Evolutionary conservation across 352 stramenopile genomes (phyloP).

Genomic region (Phytophthora aleatoria): DNA sequence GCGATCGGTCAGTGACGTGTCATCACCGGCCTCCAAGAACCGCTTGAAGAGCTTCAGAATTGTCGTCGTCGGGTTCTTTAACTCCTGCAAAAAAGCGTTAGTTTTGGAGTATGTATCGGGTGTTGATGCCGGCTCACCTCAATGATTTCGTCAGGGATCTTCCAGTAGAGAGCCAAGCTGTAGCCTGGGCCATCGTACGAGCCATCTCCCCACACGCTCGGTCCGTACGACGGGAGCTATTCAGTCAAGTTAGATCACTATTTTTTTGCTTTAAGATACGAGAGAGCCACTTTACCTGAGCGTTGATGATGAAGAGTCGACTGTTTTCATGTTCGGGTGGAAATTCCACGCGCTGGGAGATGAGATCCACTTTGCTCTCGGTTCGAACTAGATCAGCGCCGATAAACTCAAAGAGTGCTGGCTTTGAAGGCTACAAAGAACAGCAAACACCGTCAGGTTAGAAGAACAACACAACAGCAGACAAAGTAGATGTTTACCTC

Average conservation of each 20-base stretch:
- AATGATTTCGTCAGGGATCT: conserved; percentile 64
- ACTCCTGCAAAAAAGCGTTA: conserved; percentile 35
- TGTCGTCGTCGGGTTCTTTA: conserved; percentile 62
- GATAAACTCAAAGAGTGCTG: conserved; percentile 81
- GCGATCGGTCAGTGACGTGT: conserved; percentile 74
- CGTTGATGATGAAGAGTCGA: conserved; percentile 84
- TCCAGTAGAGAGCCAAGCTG: conserved; percentile 83
- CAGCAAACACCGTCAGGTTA: not conserved
- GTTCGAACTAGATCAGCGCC: conserved; percentile 76
- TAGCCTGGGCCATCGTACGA: conserved; percentile 72
- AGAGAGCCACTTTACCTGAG: conserved; percentile 49
- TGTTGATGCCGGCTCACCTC: conserved; percentile 37
- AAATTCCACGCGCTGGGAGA: conserved; percentile 74
- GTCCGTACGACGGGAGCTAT: conserved; percentile 76
- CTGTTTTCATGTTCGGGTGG: conserved; percentile 55
- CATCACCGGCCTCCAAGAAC: conserved; percentile 70
- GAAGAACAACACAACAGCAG: not conserved
- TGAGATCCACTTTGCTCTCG: conserved; percentile 71
- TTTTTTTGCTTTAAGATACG: not conserved
- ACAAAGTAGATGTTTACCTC: conserved; percentile 35
- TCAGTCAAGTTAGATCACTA: not conserved
- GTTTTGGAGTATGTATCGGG: not conserved
- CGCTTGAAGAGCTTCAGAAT: conserved; percentile 68
- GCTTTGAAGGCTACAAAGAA: conserved; percentile 45
- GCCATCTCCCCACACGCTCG: conserved; percentile 73